Conservation (phyloP, 106 monocot species). For the Platanthera zijinensis region DNA sequence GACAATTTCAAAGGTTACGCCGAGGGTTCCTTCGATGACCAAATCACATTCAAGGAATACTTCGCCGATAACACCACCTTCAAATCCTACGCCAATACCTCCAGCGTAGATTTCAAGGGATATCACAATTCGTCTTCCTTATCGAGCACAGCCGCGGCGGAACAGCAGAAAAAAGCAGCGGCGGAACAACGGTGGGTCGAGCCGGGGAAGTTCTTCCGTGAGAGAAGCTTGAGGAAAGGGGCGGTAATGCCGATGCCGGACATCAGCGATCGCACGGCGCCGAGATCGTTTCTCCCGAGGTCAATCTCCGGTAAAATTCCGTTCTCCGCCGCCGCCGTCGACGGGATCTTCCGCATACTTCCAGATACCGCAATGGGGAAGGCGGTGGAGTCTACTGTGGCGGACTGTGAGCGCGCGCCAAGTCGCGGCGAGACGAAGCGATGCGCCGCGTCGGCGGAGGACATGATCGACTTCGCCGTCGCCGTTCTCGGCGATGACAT, state of each 20-base stretch:
- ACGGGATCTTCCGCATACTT: slow-evolving; percentile 28
- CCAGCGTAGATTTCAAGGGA: slow-evolving; percentile 26
- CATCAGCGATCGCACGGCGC: slow-evolving; percentile 59
- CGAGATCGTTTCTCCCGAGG: slow-evolving; percentile 62
- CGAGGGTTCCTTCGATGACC: slow-evolving; percentile 25
- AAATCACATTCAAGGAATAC: slow-evolving; percentile 62
- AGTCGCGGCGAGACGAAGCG: slow-evolving; percentile 80
- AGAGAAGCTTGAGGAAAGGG: slow-evolving; percentile 41
- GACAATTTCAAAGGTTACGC: slow-evolving; percentile 66
- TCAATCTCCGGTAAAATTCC: slow-evolving; percentile 43
- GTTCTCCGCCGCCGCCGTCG: slow-evolving; percentile 35
- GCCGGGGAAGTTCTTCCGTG: slow-evolving; percentile 89
- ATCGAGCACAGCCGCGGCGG: neutral
- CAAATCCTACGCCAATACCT: slow-evolving; percentile 44
- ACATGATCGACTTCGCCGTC: slow-evolving; percentile 76
- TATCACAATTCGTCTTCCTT: slow-evolving; percentile 35
- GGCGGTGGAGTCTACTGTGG: slow-evolving; percentile 43
- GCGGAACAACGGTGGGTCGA: slow-evolving; percentile 55
- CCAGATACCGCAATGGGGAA: slow-evolving; percentile 48
- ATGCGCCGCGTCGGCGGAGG: slow-evolving; percentile 68
- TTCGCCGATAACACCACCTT: slow-evolving; percentile 42
- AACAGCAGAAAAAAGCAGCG: neutral
- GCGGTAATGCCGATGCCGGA: slow-evolving; percentile 75
- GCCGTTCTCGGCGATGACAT: slow-evolving; percentile 48
- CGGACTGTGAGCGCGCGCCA: slow-evolving; percentile 62